A percentile compares a stretch with the other conserved stretches of the same genome.
Evolutionary conservation across 495 filamentous ascomycete genomes (phyloP).

Genomic region (Pyronema domesticum): DNA sequence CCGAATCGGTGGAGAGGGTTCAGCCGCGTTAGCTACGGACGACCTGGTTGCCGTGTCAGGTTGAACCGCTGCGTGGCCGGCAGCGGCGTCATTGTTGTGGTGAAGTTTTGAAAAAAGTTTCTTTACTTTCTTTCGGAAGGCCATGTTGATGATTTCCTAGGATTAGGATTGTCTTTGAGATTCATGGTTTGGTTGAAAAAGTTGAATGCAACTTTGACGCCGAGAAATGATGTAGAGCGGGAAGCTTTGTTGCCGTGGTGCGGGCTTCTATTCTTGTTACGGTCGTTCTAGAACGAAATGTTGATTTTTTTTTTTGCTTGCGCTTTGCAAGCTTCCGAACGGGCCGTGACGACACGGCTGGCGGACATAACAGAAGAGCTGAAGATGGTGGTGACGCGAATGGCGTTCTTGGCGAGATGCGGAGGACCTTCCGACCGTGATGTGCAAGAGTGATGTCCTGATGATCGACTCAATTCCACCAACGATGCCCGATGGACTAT

Average conservation of each 20-base stretch:
- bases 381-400: slow-evolving; percentile 1
- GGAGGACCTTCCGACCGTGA: neutral
- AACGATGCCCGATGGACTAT: too few species aligned
- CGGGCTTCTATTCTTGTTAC: too few species aligned
- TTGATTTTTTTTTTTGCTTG: too few species aligned
- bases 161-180: neutral
- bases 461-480: too few species aligned
- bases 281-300: too few species aligned
- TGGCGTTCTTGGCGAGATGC: slow-evolving; percentile 2
- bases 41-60: too few species aligned
- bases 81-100: neutral
- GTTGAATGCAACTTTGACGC: too few species aligned
- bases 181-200: neutral
- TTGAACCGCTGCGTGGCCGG: neutral
- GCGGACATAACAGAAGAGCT: neutral
- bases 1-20: neutral
- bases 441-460: too few species aligned
- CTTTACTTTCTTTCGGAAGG: slow-evolving; percentile 4
- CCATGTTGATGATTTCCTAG: slow-evolving; percentile 1
- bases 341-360: neutral
- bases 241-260: too few species aligned
- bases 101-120: slow-evolving; percentile 5
- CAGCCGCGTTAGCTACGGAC: too few species aligned
- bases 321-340: too few species aligned
- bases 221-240: too few species aligned